A percentile compares a stretch with the other conserved stretches of the same genome.
Evolutionary conservation across 352 stramenopile species (phyloP).

Genomic region (Phytophthora brassicae): DNA sequence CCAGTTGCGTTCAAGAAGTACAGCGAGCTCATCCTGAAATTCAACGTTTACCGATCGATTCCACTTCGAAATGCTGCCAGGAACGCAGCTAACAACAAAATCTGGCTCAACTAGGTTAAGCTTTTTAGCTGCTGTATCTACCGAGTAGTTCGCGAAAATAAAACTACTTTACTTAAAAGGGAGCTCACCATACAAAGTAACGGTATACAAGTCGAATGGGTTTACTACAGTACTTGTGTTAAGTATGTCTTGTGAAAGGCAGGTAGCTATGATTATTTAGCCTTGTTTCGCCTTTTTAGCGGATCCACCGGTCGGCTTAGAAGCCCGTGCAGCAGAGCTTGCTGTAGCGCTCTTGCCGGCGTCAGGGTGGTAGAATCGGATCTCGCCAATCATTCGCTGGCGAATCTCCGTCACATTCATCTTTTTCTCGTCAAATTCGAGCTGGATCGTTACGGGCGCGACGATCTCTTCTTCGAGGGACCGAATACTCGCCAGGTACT

Average conservation of each 20-base stretch:
- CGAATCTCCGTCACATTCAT: conserved; percentile 82
- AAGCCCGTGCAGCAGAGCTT: conserved; percentile 10
- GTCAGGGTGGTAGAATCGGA: conserved; percentile 74
- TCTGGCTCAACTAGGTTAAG: too few species aligned
- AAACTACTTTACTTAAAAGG: too few species aligned
- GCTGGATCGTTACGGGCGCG: conserved; percentile 74
- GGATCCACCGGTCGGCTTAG: conserved; percentile 21
- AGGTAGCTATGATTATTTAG: background rate
- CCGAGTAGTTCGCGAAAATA: too few species aligned
- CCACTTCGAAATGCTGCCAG: background rate
- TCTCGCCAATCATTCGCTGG: conserved; percentile 78
- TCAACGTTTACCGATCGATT: background rate
- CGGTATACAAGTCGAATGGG: conserved; percentile 1
- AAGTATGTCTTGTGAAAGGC: conserved; percentile 13
- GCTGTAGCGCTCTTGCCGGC: conserved; percentile 22
- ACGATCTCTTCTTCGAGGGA: conserved; percentile 86
- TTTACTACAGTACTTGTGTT: conserved; percentile 20
- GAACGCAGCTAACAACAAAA: too few species aligned
- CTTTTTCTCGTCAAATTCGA: conserved; percentile 88
- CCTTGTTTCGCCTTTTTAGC: conserved; percentile 46
- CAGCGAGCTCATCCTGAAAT: background rate
- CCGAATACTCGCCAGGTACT: conserved; percentile 84
- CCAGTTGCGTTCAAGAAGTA: background rate
- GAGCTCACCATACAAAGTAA: too few species aligned
- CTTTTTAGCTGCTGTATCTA: too few species aligned